Conservation (phyloP, 257 asterid genomes). For the Ilex asprella region DNA sequence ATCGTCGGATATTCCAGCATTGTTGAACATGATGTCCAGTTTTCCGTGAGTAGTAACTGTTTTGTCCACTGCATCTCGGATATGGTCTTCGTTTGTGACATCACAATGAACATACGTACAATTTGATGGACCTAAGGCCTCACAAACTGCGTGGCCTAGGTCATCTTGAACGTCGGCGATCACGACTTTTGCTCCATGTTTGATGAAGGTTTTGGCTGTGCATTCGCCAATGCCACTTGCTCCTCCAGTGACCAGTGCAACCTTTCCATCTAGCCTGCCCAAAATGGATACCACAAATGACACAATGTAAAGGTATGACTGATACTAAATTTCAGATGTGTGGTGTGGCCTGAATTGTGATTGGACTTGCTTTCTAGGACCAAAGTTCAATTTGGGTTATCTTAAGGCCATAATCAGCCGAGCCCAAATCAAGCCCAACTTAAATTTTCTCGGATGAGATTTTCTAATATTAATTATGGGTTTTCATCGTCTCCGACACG, state of each 20-base stretch:
- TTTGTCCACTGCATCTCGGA: conserved; percentile 31
- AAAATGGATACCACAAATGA: not conserved
- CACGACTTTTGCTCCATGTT: conserved; percentile 57
- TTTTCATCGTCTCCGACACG: too few species aligned
- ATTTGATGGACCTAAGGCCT: conserved; percentile 25
- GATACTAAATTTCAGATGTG: too few species aligned
- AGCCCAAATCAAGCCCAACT: too few species aligned
- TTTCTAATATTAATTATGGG: too few species aligned
- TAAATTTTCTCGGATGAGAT: too few species aligned
- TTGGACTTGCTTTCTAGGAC: too few species aligned
- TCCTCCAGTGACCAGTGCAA: conserved; percentile 55
- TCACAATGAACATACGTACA: conserved; percentile 43
- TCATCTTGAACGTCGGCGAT: conserved; percentile 49
- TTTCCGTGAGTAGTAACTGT: conserved; percentile 35
- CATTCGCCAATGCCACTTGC: conserved; percentile 58
- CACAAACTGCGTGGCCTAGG: conserved; percentile 25
- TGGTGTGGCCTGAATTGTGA: too few species aligned
- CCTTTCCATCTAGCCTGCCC: conserved; percentile 55
- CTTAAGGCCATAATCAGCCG: too few species aligned
- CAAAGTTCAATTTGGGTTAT: too few species aligned
- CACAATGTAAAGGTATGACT: not conserved
- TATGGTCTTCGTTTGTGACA: conserved; percentile 40
- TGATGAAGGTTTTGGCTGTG: conserved; percentile 36
- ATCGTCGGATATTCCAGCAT: conserved; percentile 34
- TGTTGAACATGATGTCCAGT: conserved; percentile 57